Evolutionary conservation across 257 asterid genomes (phyloP).

Genomic region (Eucommia ulmoides): DNA sequence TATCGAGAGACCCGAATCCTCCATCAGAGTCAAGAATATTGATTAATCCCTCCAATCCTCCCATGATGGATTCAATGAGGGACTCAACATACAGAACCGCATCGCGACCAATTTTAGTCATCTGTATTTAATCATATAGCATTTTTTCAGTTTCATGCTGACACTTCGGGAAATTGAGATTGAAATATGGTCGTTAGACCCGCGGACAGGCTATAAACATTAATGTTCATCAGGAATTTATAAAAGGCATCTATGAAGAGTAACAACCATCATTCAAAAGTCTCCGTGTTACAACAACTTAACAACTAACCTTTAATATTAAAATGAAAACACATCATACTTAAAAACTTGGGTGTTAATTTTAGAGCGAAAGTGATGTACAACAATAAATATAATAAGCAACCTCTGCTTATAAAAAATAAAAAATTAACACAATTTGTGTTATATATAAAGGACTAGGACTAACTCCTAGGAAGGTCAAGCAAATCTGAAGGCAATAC

Average conservation of each 20-base stretch:
- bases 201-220: background rate
- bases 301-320: background rate
- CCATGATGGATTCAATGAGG: slow-evolving; percentile 95
- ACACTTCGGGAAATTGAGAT: background rate
- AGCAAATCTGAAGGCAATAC: too few relatives aligned
- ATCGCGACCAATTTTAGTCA: slow-evolving; percentile 91
- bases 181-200: slow-evolving; percentile 1
- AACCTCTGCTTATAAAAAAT: too few relatives aligned
- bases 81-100: slow-evolving; percentile 95
- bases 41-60: slow-evolving; percentile 94
- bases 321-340: too few relatives aligned
- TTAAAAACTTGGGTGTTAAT: too few relatives aligned
- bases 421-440: too few relatives aligned
- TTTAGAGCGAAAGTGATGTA: too few relatives aligned
- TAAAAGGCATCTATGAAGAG: background rate
- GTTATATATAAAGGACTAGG: too few relatives aligned
- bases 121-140: slow-evolving; percentile 32
- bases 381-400: too few relatives aligned
- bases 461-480: too few relatives aligned
- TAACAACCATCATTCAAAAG: background rate
- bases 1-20: slow-evolving; percentile 96
- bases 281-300: background rate
- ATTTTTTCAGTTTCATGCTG: background rate
- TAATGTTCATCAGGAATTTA: background rate
- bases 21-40: slow-evolving; percentile 98